These are phyloP conservation scores for Aspergillus brunneoviolaceus DNA, from an alignment of 2,329 filamentous ascomycete genomes.

Conservation along the genomic window DNA sequence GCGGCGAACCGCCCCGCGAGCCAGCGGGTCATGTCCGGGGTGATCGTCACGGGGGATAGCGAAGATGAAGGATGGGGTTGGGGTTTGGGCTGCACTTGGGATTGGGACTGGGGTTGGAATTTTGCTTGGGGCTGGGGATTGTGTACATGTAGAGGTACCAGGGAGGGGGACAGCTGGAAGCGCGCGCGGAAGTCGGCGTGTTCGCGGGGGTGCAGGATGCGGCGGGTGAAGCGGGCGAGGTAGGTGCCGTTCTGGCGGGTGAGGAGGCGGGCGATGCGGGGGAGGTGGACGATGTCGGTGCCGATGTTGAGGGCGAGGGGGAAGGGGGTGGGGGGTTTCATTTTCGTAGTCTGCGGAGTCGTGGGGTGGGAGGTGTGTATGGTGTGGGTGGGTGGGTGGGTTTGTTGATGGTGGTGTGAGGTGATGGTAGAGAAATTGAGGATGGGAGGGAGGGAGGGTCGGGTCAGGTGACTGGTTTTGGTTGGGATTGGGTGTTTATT, in stretches of 20 bases:
- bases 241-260: conserved; percentile 38
- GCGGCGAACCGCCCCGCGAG: conserved; percentile 63
- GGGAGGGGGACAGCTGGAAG: conserved; percentile 24
- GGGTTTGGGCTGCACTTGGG: background rate
- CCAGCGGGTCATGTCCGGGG: conserved; percentile 42
- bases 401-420: background rate
- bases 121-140: background rate
- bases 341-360: conserved; percentile 10
- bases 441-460: background rate
- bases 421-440: background rate
- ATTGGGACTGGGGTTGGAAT: background rate
- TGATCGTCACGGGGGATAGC: conserved; percentile 7
- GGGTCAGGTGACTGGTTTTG: conserved; percentile 8
- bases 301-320: conserved; percentile 69
- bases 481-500: too few relatives aligned
- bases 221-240: conserved; percentile 39
- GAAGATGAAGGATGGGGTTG: background rate
- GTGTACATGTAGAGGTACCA: background rate
- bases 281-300: conserved; percentile 73
- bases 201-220: conserved; percentile 44
- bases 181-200: conserved; percentile 38
- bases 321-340: conserved; percentile 50
- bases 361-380: background rate
- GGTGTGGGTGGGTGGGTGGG: background rate
- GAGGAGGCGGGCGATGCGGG: conserved; percentile 63